These are phyloP conservation scores for Eutrema salsugineum DNA, from an alignment of 441 rosid species.

Conservation along the genomic window DNA sequence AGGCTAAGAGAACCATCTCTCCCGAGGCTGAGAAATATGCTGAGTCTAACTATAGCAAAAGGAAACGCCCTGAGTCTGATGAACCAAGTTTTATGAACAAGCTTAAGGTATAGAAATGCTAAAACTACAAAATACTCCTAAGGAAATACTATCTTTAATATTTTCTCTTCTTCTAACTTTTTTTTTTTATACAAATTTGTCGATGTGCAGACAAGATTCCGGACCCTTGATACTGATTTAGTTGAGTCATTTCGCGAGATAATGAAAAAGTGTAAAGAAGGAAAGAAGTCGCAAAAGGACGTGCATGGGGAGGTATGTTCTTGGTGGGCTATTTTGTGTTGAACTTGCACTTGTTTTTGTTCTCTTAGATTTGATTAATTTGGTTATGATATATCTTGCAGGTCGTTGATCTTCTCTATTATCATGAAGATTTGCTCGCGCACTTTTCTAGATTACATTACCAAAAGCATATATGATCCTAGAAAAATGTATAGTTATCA, in stretches of 20 bases:
- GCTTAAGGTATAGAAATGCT: slow-evolving; percentile 58
- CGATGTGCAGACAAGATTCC: slow-evolving; percentile 67
- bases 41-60: slow-evolving; percentile 38
- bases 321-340: neutral
- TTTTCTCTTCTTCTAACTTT: neutral
- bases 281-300: slow-evolving; percentile 66
- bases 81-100: slow-evolving; percentile 80
- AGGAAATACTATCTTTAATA: neutral
- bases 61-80: slow-evolving; percentile 77
- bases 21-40: slow-evolving; percentile 38
- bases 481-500: too few species aligned
- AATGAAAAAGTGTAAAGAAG: slow-evolving; percentile 74
- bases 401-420: slow-evolving; percentile 3
- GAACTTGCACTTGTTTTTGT: neutral
- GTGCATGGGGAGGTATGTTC: slow-evolving; percentile 63
- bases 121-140: neutral
- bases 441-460: neutral
- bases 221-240: slow-evolving; percentile 58
- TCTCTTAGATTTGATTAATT: slow-evolving; percentile 11
- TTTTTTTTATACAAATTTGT: neutral
- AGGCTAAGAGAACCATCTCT: slow-evolving; percentile 24
- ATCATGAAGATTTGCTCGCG: slow-evolving; percentile 10
- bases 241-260: slow-evolving; percentile 67
- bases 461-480: too few species aligned
- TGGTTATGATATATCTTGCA: neutral